phyloP scores from a whole-genome alignment of 2,329 filamentous ascomycete genomes.

The Colletotrichum salicis region DNA sequence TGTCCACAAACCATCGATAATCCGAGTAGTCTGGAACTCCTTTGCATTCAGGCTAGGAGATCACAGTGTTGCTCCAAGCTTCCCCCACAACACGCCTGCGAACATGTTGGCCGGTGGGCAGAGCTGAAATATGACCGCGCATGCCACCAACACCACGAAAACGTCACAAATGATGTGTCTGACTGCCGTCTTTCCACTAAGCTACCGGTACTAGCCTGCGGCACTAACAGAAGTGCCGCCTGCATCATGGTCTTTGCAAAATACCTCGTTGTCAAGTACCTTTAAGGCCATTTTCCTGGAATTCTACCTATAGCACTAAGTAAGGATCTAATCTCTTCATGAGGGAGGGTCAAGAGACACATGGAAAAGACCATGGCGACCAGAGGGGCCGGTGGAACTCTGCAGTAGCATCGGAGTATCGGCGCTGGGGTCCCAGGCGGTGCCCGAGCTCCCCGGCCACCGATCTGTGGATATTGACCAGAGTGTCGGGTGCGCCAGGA shows the following conservation, averaged over 20 bases:
- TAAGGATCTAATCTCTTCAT: not conserved
- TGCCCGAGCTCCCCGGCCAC: slow-evolving; percentile 18
- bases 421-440: slow-evolving; percentile 3
- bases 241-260: not conserved
- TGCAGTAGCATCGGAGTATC: not conserved
- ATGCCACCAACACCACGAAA: not conserved
- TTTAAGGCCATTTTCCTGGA: not conserved
- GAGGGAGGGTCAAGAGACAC: not conserved
- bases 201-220: not conserved
- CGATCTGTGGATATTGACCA: slow-evolving; percentile 3
- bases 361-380: not conserved
- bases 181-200: not conserved
- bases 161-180: not conserved
- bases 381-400: not conserved
- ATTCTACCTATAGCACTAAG: not conserved
- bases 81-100: not conserved
- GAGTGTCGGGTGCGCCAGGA: not conserved
- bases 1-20: too few relatives aligned
- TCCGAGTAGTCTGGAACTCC: not conserved
- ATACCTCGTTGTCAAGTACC: not conserved
- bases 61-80: not conserved
- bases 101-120: not conserved
- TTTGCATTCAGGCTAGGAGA: not conserved
- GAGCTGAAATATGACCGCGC: not conserved
- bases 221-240: not conserved